Evolutionary conservation across 2,329 filamentous ascomycete species (phyloP), one percentile per base, ranked within the genome.

Genomic region (Neofusicoccum sp.): DNA sequence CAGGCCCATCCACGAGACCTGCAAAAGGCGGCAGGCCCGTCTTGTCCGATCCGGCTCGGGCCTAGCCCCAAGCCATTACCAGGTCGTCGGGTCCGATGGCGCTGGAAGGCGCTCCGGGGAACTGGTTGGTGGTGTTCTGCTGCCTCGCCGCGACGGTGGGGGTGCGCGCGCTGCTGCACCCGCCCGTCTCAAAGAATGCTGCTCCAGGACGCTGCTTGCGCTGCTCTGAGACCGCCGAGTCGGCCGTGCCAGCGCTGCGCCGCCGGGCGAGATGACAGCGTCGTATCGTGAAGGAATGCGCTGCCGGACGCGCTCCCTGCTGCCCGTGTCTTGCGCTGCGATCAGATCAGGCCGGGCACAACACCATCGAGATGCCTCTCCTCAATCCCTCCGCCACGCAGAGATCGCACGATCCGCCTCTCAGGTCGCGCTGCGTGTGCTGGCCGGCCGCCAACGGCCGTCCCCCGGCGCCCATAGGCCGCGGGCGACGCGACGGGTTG

Each of bases 1-100:
- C 48, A 37, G 39, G 22, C 39, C 39, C 48, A 62, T 56, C 48
- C 60, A 62, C 60, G 60, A 43, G 60, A 62, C 60, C 39, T 44
- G 36, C 43, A 36, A 49, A 60, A 60, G 56, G 29, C 56, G 56
- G 34, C 56, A 49, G 29, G 44, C 56, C 56, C 56, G 56, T 60
- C 56, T 49, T 49, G 56, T 37, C 49, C 39, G 39, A 31, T 9
- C 60, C 49, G 28, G 28, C 14, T 45, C 28, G 22, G 48, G 60
- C 22, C 34, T 62, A 56, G 60, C 31, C 16, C 11, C 49, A 39
- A 62, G 33, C 60, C 60, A 22, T 39, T 62, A n/a, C 60, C 60
- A 31, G 59, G 60, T 52, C 33, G 43, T 29, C 60, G 47, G 39
- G 60, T 37, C 49, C 48, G 45, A 52, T 52, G 45, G 47, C 47